Percentiles rank a stretch among this genome's conserved stretches.
Evolutionary conservation across 345 rosid species (phyloP).

Genomic region (Populus tremula): DNA sequence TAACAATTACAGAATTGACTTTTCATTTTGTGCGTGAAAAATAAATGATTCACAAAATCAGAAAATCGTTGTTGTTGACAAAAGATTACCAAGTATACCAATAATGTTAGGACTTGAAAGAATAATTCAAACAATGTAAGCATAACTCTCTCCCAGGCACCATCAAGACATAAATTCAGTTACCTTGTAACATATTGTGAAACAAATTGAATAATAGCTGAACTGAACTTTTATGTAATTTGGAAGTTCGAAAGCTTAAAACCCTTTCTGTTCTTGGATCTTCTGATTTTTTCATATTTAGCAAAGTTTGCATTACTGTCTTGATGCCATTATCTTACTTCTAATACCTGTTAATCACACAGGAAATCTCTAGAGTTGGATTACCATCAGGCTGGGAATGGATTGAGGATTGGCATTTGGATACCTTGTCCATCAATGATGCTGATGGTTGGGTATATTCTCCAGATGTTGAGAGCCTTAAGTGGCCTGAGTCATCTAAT

Average conservation of each 20-base stretch:
- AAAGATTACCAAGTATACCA: too few species aligned
- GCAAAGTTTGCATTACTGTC: not conserved
- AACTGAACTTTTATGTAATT: not conserved
- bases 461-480: conserved; percentile 51
- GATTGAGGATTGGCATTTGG: conserved; percentile 60
- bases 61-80: too few species aligned
- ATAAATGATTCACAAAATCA: too few species aligned
- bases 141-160: too few species aligned
- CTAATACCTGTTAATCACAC: conserved; percentile 9
- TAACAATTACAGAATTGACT: too few species aligned
- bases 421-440: conserved; percentile 36
- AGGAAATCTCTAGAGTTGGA: conserved; percentile 32
- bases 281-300: not conserved
- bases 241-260: not conserved
- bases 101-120: too few species aligned
- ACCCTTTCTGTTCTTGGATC: not conserved
- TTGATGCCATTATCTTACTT: conserved; percentile 5
- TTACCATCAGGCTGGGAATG: conserved; percentile 57
- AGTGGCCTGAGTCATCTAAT: conserved; percentile 57
- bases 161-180: too few species aligned
- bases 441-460: conserved; percentile 71
- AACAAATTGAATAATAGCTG: too few species aligned
- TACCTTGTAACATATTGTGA: too few species aligned
- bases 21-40: too few species aligned
- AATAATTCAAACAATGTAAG: too few species aligned